A percentile compares a stretch with the other conserved stretches of the same genome.
Evolutionary conservation across 768 basidiomycete genomes (phyloP).

Genomic region (Terana coerulea): DNA sequence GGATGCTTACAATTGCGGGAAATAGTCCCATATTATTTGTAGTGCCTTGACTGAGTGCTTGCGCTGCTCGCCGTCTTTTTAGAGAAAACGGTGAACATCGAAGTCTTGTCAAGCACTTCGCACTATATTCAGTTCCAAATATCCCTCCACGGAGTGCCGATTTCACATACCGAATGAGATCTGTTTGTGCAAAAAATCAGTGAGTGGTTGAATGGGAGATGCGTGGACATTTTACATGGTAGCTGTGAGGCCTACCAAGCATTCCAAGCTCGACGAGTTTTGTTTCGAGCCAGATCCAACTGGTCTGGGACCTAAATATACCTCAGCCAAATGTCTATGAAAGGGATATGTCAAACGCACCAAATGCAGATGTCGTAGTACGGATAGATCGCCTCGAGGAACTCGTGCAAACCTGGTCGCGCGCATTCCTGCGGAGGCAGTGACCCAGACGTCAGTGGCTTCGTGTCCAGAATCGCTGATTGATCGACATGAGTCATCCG

Average conservation of each 20-base stretch:
- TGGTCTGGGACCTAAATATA: slow-evolving; percentile 71
- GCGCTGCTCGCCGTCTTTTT: slow-evolving; percentile 71
- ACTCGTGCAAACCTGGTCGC: slow-evolving; percentile 78
- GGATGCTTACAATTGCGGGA: slow-evolving; percentile 65
- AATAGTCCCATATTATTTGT: slow-evolving; percentile 84
- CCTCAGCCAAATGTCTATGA: neutral
- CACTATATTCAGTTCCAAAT: neutral
- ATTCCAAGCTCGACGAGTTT: slow-evolving; percentile 86
- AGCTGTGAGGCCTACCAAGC: slow-evolving; percentile 65
- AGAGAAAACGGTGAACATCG: slow-evolving; percentile 87
- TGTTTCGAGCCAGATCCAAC: slow-evolving; percentile 86
- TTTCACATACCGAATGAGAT: slow-evolving; percentile 58
- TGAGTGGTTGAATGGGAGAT: neutral
- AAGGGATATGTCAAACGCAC: slow-evolving; percentile 41
- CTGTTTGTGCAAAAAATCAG: slow-evolving; percentile 19
- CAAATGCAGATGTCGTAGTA: slow-evolving; percentile 90
- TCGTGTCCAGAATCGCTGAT: slow-evolving; percentile 79
- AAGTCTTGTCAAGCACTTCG: slow-evolving; percentile 79
- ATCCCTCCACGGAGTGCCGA: neutral
- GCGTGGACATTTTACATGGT: slow-evolving; percentile 47
- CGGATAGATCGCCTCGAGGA: slow-evolving; percentile 75
- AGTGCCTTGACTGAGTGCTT: slow-evolving; percentile 80
- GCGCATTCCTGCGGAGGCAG: slow-evolving; percentile 80
- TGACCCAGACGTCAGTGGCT: slow-evolving; percentile 77
- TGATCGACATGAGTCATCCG: neutral